Evolutionary conservation across 768 basidiomycete genomes (phyloP).

Genomic region (Pleurotus giganteus): DNA sequence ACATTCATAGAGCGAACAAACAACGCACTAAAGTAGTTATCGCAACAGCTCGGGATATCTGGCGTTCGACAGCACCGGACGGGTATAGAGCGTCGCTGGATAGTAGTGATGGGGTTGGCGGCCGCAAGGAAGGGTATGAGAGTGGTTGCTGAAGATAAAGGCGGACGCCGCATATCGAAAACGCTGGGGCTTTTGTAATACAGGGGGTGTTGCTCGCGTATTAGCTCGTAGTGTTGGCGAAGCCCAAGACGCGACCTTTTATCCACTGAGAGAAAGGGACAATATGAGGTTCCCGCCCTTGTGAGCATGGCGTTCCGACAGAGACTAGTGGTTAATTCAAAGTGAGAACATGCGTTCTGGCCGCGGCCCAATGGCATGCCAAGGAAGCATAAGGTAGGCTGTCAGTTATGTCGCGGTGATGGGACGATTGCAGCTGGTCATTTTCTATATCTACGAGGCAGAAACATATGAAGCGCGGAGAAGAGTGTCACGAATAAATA

Average conservation of each 20-base stretch:
- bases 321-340: constrained; percentile 6
- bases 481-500: background rate
- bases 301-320: no score
- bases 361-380: background rate
- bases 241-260: no score
- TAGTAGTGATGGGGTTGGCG: constrained; percentile 5
- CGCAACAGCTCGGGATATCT: background rate
- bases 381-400: background rate
- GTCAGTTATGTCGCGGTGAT: background rate
- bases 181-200: no score
- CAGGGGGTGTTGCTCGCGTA: no score
- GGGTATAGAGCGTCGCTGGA: constrained; percentile 22
- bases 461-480: background rate
- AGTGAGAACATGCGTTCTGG: background rate
- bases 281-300: no score
- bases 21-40: no score
- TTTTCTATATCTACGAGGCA: background rate
- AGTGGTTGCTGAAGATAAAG: constrained; percentile 22
- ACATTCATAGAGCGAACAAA: no score
- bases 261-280: no score
- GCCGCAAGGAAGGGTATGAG: constrained; percentile 13
- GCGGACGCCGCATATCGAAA: background rate
- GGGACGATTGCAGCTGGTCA: background rate
- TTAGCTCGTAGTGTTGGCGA: no score
- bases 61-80: constrained; percentile 30